Evolutionary conservation across 331 rosid species (phyloP), one percentile per base, ranked within the genome.

Genomic region (Quercus phellos): DNA sequence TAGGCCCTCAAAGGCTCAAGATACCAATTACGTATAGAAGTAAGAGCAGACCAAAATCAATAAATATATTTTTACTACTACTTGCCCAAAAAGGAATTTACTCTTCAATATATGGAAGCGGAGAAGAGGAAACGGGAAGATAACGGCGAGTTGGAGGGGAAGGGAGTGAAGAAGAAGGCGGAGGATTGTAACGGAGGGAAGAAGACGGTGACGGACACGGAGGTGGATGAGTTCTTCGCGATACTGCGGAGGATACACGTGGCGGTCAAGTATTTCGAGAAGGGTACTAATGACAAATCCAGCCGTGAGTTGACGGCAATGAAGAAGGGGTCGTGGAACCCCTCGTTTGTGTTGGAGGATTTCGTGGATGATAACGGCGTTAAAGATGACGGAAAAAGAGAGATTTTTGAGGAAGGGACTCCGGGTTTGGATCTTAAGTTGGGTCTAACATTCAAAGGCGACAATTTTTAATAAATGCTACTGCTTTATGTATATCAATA

Each of bases 211-310:
- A 51, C 84, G 78, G 89, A 86, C 13, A 83, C 72, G 19, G 89
- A 86, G 78, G 84, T 83, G 76, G 85, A 86, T 68, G 85, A 83
- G 81, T 86, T 86, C 84, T 83, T 63, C 35, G 71, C 84, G 26
- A 86, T 86, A 56, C 60, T 86, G 30, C 68, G 59, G 83, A 76
- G 89, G 77, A 67, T 86, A 22, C 85, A 75, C 17, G 74, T 54
- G 51, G 85, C 89, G 35, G 74, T 79, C 19, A 80, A 81, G 59
- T 75, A 78, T 32, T 69, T 77, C 4, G 32, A 72, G 74, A 83
- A 77, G 26, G 35, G 42, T 35, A 35, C 9, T 35, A 6, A 43
- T 9, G 69, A 82, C 68, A 70, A 64, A 19, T 55, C 58, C 0
- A 14, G 70, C 51, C 68, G 21, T 18, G 7, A 59, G 29, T 82